These are phyloP conservation scores for Colletotrichum camelliae DNA, from an alignment of 2,329 filamentous ascomycete genomes.

Conservation along the genomic window DNA sequence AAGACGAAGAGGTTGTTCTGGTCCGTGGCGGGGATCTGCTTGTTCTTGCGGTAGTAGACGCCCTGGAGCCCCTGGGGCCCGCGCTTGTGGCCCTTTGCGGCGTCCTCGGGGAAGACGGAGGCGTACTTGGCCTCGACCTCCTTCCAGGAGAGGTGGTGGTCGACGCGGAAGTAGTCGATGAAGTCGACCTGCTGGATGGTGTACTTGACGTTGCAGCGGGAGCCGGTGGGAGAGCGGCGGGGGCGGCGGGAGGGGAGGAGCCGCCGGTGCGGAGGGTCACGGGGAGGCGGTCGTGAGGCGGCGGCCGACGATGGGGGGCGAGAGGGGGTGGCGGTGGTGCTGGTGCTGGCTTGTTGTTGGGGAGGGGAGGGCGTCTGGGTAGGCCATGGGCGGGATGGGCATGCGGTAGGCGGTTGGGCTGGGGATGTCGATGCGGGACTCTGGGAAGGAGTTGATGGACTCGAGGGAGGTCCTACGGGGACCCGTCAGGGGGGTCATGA, in stretches of 20 bases:
- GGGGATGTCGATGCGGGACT: slow-evolving; percentile 6
- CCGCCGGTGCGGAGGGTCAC: slow-evolving; percentile 4
- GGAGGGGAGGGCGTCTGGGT: slow-evolving; percentile 19
- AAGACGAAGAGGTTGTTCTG: slow-evolving; percentile 22
- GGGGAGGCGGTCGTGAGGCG: slow-evolving; percentile 10
- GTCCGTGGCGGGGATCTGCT: slow-evolving; percentile 24
- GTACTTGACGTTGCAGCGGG: slow-evolving; percentile 25
- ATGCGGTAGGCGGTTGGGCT: slow-evolving; percentile 16
- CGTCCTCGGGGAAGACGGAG: slow-evolving; percentile 20
- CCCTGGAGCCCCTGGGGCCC: slow-evolving; percentile 22
- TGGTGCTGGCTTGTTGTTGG: not conserved
- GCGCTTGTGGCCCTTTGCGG: slow-evolving; percentile 20
- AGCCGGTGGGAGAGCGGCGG: slow-evolving; percentile 18
- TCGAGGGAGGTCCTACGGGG: slow-evolving; percentile 11
- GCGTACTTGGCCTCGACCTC: slow-evolving; percentile 25
- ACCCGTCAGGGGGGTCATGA: slow-evolving; percentile 4
- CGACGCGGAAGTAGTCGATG: slow-evolving; percentile 24
- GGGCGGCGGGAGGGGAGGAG: slow-evolving; percentile 13
- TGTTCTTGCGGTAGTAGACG: slow-evolving; percentile 26
- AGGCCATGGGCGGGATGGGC: slow-evolving; percentile 17
- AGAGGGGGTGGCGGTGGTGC: not conserved
- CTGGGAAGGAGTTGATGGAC: slow-evolving; percentile 11
- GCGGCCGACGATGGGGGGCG: slow-evolving; percentile 1
- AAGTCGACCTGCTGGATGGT: slow-evolving; percentile 26
- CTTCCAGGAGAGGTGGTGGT: slow-evolving; percentile 24